Evolutionary conservation across 345 rosid species (phyloP).

Genomic region (Populus ilicifolia): DNA sequence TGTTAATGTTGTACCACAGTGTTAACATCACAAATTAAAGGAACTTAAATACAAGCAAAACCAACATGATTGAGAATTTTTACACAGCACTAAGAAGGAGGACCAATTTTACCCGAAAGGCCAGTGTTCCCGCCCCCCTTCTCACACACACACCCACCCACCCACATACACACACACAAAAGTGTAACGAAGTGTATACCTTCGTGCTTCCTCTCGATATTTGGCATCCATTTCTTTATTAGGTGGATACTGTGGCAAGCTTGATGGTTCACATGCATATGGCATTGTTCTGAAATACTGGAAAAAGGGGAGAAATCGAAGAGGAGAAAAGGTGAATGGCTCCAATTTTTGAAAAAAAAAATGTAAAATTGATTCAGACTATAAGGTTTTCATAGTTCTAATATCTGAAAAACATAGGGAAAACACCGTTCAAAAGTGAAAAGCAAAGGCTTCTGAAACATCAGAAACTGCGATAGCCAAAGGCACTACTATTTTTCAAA

Average conservation of each 20-base stretch:
- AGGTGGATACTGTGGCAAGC: slow-evolving; percentile 69
- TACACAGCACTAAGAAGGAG: not conserved
- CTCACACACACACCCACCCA: not conserved
- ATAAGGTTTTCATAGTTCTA: not conserved
- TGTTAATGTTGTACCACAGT: not conserved
- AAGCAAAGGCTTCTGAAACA: not conserved
- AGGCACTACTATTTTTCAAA: not conserved
- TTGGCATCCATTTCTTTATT: slow-evolving; percentile 79
- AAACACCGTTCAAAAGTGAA: not conserved
- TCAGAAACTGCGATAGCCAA: not conserved
- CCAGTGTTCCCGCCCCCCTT: too few relatives aligned
- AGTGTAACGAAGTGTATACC: slow-evolving; percentile 28
- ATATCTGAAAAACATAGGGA: not conserved
- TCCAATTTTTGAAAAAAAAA: not conserved
- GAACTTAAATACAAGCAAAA: not conserved
- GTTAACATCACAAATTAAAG: not conserved
- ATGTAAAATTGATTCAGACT: not conserved
- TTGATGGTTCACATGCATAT: slow-evolving; percentile 63
- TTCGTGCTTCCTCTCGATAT: slow-evolving; percentile 50
- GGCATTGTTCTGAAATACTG: slow-evolving; percentile 65
- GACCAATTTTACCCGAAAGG: not conserved
- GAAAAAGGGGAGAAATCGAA: not conserved
- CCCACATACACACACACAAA: too few relatives aligned
- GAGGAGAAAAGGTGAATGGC: not conserved
- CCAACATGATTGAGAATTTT: too few relatives aligned